Percentiles rank a stretch among this genome's conserved stretches.
phyloP scores from a whole-genome alignment of 768 basidiomycete species.

The Mycena haematopus region DNA sequence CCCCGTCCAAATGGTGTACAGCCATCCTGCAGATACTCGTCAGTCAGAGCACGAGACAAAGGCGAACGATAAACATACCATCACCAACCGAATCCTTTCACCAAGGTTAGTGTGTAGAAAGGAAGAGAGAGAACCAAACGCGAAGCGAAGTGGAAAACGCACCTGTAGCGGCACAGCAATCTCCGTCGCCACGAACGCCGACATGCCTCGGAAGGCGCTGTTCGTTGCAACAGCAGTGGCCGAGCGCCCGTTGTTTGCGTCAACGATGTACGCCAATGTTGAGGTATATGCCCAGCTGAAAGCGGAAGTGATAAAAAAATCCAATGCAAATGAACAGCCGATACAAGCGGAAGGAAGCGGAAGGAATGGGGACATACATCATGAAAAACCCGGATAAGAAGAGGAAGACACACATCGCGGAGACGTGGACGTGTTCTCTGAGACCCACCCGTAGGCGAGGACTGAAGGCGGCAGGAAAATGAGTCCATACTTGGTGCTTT shows the following conservation, averaged over 20 bases:
- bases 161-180: constrained; percentile 77
- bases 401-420: constrained; percentile 72
- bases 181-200: constrained; percentile 74
- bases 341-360: not conserved
- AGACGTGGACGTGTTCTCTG: constrained; percentile 63
- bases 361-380: constrained; percentile 54
- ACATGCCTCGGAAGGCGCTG: constrained; percentile 73
- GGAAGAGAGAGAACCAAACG: not conserved
- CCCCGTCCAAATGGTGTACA: constrained; percentile 69
- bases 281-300: constrained; percentile 63
- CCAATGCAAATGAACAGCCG: too few species aligned
- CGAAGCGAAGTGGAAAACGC: constrained; percentile 25
- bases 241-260: constrained; percentile 83
- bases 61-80: constrained; percentile 47
- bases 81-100: constrained; percentile 72
- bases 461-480: constrained; percentile 65
- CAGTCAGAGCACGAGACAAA: not conserved
- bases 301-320: too few species aligned
- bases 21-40: constrained; percentile 47
- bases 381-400: constrained; percentile 77
- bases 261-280: constrained; percentile 85
- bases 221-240: constrained; percentile 79
- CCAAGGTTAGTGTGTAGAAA: not conserved
- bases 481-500: constrained; percentile 65
- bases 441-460: constrained; percentile 79